phyloP scores from a whole-genome alignment of 1,139 yeast species.

The Wickerhamomyces sp. region DNA sequence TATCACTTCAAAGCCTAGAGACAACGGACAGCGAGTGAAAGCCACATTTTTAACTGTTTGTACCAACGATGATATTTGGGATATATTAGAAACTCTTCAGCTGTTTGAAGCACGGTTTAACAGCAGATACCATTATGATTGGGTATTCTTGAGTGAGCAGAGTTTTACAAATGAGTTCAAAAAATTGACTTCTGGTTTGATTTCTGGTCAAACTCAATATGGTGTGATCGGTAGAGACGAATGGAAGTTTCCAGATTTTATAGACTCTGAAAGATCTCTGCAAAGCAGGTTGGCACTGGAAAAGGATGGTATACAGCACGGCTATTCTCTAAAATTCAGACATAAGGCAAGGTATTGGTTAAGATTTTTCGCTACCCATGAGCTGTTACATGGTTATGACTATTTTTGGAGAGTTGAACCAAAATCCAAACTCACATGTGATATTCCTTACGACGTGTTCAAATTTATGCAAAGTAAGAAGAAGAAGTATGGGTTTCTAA shows the following conservation, averaged over 20 bases:
- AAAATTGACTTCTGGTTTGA: conserved; percentile 38
- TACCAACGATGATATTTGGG: conserved; percentile 40
- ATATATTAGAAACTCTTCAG: conserved; percentile 44
- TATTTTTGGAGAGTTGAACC: conserved; percentile 79
- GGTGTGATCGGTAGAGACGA: conserved; percentile 57
- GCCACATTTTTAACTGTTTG: conserved; percentile 43
- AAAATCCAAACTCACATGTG: conserved; percentile 56
- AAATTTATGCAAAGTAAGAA: conserved; percentile 54
- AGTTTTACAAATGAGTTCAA: conserved; percentile 55
- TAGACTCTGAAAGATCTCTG: conserved; percentile 54
- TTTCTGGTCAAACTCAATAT: conserved; percentile 60
- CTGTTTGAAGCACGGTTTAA: conserved; percentile 67
- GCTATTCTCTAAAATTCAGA: conserved; percentile 56
- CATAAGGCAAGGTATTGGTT: conserved; percentile 47
- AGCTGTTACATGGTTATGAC: conserved; percentile 45
- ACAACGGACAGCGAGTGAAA: conserved; percentile 30
- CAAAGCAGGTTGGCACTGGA: conserved; percentile 41
- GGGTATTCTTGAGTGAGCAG: conserved; percentile 72
- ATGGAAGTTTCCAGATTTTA: conserved; percentile 69
- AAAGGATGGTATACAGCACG: conserved; percentile 49
- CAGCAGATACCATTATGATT: conserved; percentile 59
- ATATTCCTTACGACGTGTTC: conserved; percentile 63
- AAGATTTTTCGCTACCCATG: conserved; percentile 7
- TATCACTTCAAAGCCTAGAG: conserved; percentile 5
- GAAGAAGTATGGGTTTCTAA: conserved; percentile 61